Evolutionary conservation across 495 filamentous ascomycete species (phyloP), one percentile per base, ranked within the genome.

Genomic region (Bryoglossum gracile): DNA sequence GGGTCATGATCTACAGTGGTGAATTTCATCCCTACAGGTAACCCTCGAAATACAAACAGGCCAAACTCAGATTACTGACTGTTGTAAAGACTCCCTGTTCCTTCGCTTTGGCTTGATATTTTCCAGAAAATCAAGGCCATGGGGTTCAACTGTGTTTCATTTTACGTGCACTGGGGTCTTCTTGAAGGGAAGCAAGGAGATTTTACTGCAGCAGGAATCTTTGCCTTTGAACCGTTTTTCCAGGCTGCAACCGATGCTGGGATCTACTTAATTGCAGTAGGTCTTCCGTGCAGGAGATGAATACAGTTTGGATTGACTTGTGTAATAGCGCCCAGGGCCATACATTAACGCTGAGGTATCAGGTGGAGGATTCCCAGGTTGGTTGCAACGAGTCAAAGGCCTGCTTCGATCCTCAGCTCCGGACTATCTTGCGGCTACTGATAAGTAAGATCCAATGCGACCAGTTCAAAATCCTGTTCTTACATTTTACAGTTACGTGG

Each of bases 1-100:
- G 83, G 25, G 57, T 86, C 32, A 74, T 87, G 70, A 68, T 89
- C 21, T 88, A 79, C 62, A 80, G 74, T 55, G 85, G 80, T 39
- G 84, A 89, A 66, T 66, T 85, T 23, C 84, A 87, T 58, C 82
- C 44, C 4, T 47, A 18, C 19, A 8, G 39, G 18, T 19, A 19
- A n/a, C 17, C 8, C 36, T 14, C 14, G 17, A 39, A 19, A n/a
- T 8, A 19, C 17, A 14, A 39, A 16, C 17, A 39, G 17, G 17
- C 5, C 17, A 19, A 39, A n/a, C 8, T n/a, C 17, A 8, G 17
- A 39, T 14, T 8, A n/a, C 33, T 45, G 5, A 45, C 16, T 37
- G 56, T 67, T 79, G 24, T 73, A 80, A 50, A 36, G 78, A 75
- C 38, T 65, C 4, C 77, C 76, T 0, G 73, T 75, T 4, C 79